Evolutionary conservation across 2,329 filamentous ascomycete genomes (phyloP).

Genomic region (Knufia petricola): DNA sequence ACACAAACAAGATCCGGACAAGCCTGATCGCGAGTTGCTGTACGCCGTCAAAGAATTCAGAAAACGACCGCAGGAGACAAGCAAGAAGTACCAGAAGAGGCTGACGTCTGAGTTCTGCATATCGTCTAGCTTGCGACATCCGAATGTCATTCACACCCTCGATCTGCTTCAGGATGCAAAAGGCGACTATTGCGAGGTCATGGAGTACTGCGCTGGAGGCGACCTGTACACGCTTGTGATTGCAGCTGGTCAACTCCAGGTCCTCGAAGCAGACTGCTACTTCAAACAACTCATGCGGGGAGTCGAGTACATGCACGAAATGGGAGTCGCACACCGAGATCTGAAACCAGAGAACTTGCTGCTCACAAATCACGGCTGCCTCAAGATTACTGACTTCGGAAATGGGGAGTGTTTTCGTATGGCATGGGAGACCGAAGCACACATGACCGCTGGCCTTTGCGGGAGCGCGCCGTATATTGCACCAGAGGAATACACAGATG

Average conservation of each 20-base stretch:
- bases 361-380: slow-evolving; percentile 77
- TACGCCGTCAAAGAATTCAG: slow-evolving; percentile 98
- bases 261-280: slow-evolving; percentile 89
- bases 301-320: slow-evolving; percentile 98
- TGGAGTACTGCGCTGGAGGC: slow-evolving; percentile 97
- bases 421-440: slow-evolving; percentile 97
- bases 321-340: slow-evolving; percentile 95
- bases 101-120: slow-evolving; percentile 98
- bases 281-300: slow-evolving; percentile 99
- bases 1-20: slow-evolving; percentile 81
- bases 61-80: slow-evolving; percentile 82
- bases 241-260: slow-evolving; percentile 81
- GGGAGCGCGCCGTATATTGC: slow-evolving; percentile 96
- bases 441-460: slow-evolving; percentile 95
- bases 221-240: slow-evolving; percentile 92
- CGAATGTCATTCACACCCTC: slow-evolving; percentile 95
- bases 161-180: slow-evolving; percentile 93
- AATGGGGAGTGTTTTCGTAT: slow-evolving; percentile 99
- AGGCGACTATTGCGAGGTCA: slow-evolving; percentile 96
- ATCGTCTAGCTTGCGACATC: slow-evolving; percentile 88
- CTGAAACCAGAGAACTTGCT: slow-evolving; percentile 95
- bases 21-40: slow-evolving; percentile 69
- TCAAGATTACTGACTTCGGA: slow-evolving; percentile 98
- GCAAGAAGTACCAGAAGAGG: slow-evolving; percentile 96
- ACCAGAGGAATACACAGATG: slow-evolving; percentile 89